A percentile compares a stretch with the other conserved stretches of the same genome.
phyloP scores from a whole-genome alignment of 495 filamentous ascomycete genomes.

The Talaromyces liani region DNA sequence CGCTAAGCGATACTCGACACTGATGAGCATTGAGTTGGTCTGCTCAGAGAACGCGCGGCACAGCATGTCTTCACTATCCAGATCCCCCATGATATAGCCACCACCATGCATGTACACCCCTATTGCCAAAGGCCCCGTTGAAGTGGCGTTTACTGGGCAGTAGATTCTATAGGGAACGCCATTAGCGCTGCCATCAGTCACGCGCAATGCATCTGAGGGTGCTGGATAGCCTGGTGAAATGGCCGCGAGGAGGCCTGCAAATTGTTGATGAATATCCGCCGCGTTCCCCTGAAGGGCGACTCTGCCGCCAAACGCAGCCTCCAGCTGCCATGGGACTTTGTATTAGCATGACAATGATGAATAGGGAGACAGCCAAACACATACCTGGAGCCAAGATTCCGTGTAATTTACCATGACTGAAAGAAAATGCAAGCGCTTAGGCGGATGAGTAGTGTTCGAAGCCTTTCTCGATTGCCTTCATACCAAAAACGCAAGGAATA shows the following conservation, averaged over 20 bases:
- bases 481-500: background rate
- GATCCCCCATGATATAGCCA: constrained; percentile 29
- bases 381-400: background rate
- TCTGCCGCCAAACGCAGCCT: background rate
- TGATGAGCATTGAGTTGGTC: constrained; percentile 18
- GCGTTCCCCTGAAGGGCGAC: background rate
- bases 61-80: constrained; percentile 12
- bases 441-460: background rate
- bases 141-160: background rate
- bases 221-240: background rate
- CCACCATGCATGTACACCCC: constrained; percentile 57
- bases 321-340: background rate
- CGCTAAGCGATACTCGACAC: constrained; percentile 20
- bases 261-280: background rate
- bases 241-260: background rate
- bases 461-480: background rate
- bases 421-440: background rate
- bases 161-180: background rate
- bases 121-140: constrained; percentile 20
- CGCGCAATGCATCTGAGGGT: background rate
- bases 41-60: constrained; percentile 17
- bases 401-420: background rate
- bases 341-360: background rate
- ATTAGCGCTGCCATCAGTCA: background rate
- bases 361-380: background rate